Evolutionary conservation across 495 filamentous ascomycete species (phyloP).

Genomic region (Lindgomyces ingoldianus): DNA sequence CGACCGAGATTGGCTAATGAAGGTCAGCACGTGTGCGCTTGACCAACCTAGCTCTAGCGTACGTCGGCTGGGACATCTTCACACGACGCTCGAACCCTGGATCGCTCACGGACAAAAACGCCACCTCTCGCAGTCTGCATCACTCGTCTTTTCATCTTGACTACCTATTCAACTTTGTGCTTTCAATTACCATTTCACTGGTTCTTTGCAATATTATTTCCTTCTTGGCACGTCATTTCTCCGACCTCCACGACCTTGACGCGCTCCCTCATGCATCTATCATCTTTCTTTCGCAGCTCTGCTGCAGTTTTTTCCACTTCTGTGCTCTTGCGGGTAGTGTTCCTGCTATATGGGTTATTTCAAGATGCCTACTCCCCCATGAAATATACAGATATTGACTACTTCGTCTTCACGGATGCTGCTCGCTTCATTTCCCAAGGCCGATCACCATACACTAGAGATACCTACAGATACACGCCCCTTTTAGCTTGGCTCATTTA

Average conservation of each 20-base stretch:
- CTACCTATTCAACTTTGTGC: neutral
- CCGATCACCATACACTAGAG: conserved; percentile 76
- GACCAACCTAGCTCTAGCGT: neutral
- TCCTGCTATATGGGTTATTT: conserved; percentile 84
- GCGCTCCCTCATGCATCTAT: conserved; percentile 17
- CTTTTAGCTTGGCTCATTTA: conserved; percentile 85
- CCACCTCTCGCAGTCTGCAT: neutral
- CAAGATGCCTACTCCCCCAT: conserved; percentile 88
- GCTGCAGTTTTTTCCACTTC: conserved; percentile 64
- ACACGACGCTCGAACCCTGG: neutral
- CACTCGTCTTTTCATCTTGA: too few species aligned
- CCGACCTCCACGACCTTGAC: neutral
- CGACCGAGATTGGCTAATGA: conserved; percentile 21
- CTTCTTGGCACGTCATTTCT: neutral
- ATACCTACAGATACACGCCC: conserved; percentile 96
- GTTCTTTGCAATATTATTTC: neutral
- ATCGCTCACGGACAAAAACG: neutral
- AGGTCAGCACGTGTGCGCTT: neutral
- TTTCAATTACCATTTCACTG: neutral
- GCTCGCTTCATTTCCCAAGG: conserved; percentile 69
- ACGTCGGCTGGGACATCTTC: neutral
- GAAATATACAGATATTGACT: conserved; percentile 99
- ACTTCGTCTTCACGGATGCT: conserved; percentile 97
- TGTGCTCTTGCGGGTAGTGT: conserved; percentile 62
- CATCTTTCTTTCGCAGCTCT: conserved; percentile 32